Conservation (phyloP, 2,329 filamentous ascomycete species). For the Aspergillus sp. region DNA sequence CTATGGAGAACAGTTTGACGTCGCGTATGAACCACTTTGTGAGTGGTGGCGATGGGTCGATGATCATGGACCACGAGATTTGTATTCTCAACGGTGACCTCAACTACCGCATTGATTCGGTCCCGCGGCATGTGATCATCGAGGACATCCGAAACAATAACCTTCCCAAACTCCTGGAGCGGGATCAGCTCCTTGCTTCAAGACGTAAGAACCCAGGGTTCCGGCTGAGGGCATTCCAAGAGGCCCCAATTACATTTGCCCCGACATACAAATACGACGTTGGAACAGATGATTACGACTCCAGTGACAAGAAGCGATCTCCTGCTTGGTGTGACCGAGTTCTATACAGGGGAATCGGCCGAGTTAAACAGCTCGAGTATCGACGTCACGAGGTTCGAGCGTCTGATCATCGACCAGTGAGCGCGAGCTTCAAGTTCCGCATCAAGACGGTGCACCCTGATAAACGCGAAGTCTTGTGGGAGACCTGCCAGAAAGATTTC, state of each 20-base stretch:
- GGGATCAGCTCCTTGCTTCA: constrained; percentile 89
- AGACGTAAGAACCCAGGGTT: constrained; percentile 87
- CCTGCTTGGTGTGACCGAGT: constrained; percentile 97
- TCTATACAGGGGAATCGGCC: constrained; percentile 77
- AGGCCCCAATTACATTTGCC: constrained; percentile 84
- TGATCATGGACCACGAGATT: constrained; percentile 97
- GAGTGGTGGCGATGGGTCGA: constrained; percentile 88
- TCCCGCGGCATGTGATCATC: constrained; percentile 90
- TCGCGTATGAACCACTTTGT: constrained; percentile 75
- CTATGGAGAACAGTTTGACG: constrained; percentile 65
- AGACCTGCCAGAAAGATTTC: constrained; percentile 72
- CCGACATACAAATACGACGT: constrained; percentile 99
- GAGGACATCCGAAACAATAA: constrained; percentile 80
- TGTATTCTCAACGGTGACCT: constrained; percentile 94
- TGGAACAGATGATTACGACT: constrained; percentile 89
- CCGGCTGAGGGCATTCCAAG: constrained; percentile 83
- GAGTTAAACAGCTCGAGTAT: constrained; percentile 86
- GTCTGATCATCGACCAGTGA: constrained; percentile 92
- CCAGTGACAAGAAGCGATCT: constrained; percentile 88
- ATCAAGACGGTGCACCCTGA: constrained; percentile 77
- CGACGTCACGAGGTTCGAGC: constrained; percentile 83
- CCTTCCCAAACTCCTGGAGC: constrained; percentile 79
- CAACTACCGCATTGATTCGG: constrained; percentile 97
- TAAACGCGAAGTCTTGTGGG: constrained; percentile 66
- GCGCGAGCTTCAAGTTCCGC: constrained; percentile 75